A percentile compares a stretch with the other conserved stretches of the same genome.
Evolutionary conservation across 2,329 filamentous ascomycete species (phyloP).

Genomic region (Aphanocladium album): DNA sequence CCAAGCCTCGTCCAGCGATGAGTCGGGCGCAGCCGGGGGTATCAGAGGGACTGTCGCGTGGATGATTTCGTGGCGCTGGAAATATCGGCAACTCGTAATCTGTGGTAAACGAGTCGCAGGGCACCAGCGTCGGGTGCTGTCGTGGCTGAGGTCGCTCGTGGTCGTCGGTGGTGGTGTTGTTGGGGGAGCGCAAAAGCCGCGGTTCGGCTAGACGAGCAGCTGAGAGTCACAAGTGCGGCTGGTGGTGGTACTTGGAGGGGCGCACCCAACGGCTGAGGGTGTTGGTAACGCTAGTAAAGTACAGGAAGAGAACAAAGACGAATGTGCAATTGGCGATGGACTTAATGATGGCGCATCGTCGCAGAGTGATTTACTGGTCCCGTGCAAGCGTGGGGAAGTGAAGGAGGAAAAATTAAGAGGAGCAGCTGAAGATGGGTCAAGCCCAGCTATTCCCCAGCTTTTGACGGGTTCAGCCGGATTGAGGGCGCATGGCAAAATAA

Average conservation of each 20-base stretch:
- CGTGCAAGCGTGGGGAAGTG: constrained; percentile 13
- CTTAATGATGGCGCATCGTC: background rate
- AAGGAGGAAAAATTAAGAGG: background rate
- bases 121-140: too few species aligned
- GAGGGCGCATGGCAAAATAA: background rate
- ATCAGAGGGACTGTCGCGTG: too few species aligned
- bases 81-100: too few species aligned
- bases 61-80: too few species aligned
- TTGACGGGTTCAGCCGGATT: background rate
- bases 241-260: background rate
- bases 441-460: background rate
- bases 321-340: background rate
- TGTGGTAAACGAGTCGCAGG: too few species aligned
- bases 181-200: constrained; percentile 4
- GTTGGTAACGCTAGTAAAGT: background rate
- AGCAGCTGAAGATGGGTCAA: constrained; percentile 8
- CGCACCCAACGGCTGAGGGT: too few species aligned
- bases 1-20: too few species aligned
- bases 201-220: background rate
- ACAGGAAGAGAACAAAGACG: background rate
- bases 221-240: background rate
- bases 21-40: too few species aligned
- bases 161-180: background rate
- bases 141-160: too few species aligned
- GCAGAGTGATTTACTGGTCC: background rate